Percentiles rank a stretch among this genome's conserved stretches.
These are phyloP conservation scores for Phaeosphaeria sp. DNA, from an alignment of 2,329 filamentous ascomycete genomes.

Conservation along the genomic window DNA sequence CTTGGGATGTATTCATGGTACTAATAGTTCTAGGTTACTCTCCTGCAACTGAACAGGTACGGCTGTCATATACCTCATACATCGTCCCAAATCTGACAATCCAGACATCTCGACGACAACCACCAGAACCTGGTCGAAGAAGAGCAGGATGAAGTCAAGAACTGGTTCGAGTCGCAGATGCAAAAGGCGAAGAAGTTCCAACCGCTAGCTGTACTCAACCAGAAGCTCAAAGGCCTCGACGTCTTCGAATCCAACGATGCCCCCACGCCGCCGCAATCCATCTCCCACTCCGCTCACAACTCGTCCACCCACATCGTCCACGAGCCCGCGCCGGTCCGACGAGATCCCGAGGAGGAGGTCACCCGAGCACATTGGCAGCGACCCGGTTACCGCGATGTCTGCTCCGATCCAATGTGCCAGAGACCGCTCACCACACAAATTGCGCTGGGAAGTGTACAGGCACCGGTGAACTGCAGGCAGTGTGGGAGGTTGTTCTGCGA, in stretches of 20 bases:
- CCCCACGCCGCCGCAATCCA: slow-evolving; percentile 48
- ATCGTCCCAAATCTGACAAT: slow-evolving; percentile 10
- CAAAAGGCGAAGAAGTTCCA: slow-evolving; percentile 93
- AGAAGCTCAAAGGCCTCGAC: slow-evolving; percentile 90
- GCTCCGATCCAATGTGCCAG: slow-evolving; percentile 86
- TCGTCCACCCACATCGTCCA: slow-evolving; percentile 38
- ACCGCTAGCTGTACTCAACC: slow-evolving; percentile 87
- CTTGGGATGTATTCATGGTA: slow-evolving; percentile 8
- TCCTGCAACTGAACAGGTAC: slow-evolving; percentile 81
- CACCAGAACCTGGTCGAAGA: slow-evolving; percentile 89
- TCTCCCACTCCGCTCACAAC: slow-evolving; percentile 41
- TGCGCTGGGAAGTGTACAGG: slow-evolving; percentile 77
- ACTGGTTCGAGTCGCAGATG: slow-evolving; percentile 96
- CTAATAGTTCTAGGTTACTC: slow-evolving; percentile 71
- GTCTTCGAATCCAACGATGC: slow-evolving; percentile 93
- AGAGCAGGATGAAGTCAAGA: slow-evolving; percentile 92
- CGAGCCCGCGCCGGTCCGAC: slow-evolving; percentile 40
- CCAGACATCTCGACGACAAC: slow-evolving; percentile 81
- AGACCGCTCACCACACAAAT: slow-evolving; percentile 54
- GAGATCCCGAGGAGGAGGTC: slow-evolving; percentile 89
- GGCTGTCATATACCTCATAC: slow-evolving; percentile 6
- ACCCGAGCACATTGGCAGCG: slow-evolving; percentile 89
- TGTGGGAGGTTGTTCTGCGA: slow-evolving; percentile 96
- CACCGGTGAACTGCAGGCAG: slow-evolving; percentile 89
- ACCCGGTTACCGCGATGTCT: slow-evolving; percentile 74